Percentiles rank a stretch among this genome's conserved stretches.
Evolutionary conservation across 1,284 basidiomycete genomes (phyloP).

Genomic region (Ustilago tritici): DNA sequence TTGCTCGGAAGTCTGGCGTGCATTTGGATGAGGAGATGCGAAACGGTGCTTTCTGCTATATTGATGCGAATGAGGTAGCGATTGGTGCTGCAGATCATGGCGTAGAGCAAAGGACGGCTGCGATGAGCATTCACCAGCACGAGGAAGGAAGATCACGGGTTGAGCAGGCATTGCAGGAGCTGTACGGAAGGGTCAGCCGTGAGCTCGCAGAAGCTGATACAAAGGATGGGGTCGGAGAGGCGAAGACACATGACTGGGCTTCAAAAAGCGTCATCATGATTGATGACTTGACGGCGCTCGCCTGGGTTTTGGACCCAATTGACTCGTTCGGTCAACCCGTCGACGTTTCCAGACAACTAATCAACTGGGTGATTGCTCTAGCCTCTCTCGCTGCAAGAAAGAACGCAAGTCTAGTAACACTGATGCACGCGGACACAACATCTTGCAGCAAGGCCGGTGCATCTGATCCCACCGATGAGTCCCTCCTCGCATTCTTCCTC

Average conservation of each 20-base stretch:
- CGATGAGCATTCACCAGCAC: conserved; percentile 2
- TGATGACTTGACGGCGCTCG: conserved; percentile 46
- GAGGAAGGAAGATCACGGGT: background rate
- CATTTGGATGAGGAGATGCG: conserved; percentile 39
- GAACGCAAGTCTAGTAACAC: conserved; percentile 41
- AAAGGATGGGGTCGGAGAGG: background rate
- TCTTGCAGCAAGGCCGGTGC: conserved; percentile 42
- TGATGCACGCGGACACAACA: conserved; percentile 52
- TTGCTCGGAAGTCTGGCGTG: conserved; percentile 46
- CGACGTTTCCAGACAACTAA: conserved; percentile 19
- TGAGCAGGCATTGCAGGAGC: conserved; percentile 5
- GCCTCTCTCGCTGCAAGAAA: conserved; percentile 30
- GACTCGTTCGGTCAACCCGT: conserved; percentile 11
- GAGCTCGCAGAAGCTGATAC: conserved; percentile 7
- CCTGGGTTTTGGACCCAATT: conserved; percentile 34
- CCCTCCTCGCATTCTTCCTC: conserved; percentile 24
- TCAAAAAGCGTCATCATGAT: conserved; percentile 36
- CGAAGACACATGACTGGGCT: conserved; percentile 12
- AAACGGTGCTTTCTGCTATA: conserved; percentile 28
- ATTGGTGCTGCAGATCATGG: background rate
- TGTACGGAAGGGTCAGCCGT: conserved; percentile 15
- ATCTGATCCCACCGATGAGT: conserved; percentile 43
- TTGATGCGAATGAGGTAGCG: conserved; percentile 29
- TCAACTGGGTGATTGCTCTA: conserved; percentile 37
- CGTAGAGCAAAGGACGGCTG: background rate